Percentiles rank a stretch among this genome's conserved stretches.
Conservation (phyloP, 495 filamentous ascomycete species). For the Podospora bellae-mahoneyi region DNA sequence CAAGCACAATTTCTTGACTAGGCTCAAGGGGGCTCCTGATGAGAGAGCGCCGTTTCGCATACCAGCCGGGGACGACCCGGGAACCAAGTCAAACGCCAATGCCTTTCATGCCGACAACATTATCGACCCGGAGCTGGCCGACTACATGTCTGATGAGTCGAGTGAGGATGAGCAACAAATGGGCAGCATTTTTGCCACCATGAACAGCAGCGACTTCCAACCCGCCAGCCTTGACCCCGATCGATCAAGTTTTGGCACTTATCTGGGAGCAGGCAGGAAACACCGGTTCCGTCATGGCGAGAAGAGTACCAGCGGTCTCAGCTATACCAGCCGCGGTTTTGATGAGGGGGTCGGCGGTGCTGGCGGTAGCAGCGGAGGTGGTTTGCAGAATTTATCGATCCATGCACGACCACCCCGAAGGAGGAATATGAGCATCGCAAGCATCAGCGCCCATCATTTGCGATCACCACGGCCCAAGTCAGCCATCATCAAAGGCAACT, state of each 20-base stretch:
- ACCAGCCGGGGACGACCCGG: constrained; percentile 60
- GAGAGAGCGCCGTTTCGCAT: constrained; percentile 90
- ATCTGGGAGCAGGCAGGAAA: constrained; percentile 66
- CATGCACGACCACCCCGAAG: constrained; percentile 60
- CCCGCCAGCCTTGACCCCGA: constrained; percentile 48
- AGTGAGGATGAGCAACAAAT: constrained; percentile 91
- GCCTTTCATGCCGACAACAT: constrained; percentile 98
- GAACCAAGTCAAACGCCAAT: constrained; percentile 63
- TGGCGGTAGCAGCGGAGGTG: constrained; percentile 7
- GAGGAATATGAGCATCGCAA: constrained; percentile 75
- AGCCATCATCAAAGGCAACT: constrained; percentile 38
- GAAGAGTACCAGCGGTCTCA: constrained; percentile 61
- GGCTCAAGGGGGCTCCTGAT: constrained; percentile 48
- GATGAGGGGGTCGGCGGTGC: constrained; percentile 31
- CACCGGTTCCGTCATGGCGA: constrained; percentile 69
- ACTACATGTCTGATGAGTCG: constrained; percentile 92
- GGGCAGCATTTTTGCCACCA: constrained; percentile 76
- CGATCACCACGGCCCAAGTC: constrained; percentile 65
- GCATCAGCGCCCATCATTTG: constrained; percentile 57
- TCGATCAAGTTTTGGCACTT: constrained; percentile 45
- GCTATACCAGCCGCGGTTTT: constrained; percentile 53
- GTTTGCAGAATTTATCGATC: constrained; percentile 42
- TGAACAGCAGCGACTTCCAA: constrained; percentile 47
- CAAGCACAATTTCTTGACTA: constrained; percentile 71
- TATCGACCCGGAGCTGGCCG: constrained; percentile 92